A percentile compares a stretch with the other conserved stretches of the same genome.
Conservation (phyloP, 176 grass and related monocot species). For the Phoenix roebelenii region DNA sequence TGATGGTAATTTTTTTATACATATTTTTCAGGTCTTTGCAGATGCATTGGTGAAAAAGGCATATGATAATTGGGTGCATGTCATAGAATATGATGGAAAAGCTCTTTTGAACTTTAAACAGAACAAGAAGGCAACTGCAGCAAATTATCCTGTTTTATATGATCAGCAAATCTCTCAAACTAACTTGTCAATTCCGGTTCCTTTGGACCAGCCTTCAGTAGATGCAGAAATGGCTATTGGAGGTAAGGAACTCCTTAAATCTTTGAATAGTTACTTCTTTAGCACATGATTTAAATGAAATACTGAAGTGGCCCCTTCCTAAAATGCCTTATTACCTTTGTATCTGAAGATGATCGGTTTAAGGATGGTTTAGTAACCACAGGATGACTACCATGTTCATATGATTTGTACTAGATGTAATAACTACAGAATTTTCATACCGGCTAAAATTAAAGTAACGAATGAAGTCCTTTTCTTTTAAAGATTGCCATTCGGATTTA, state of each 20-base stretch:
- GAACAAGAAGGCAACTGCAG: slow-evolving; percentile 48
- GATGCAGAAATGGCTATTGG: neutral
- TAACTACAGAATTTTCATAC: too few species aligned
- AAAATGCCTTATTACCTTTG: too few species aligned
- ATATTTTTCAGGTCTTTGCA: slow-evolving; percentile 34
- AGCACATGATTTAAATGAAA: too few species aligned
- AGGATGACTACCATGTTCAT: too few species aligned
- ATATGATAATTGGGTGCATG: slow-evolving; percentile 72
- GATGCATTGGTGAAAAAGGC: slow-evolving; percentile 70
- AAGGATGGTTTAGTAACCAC: too few species aligned
- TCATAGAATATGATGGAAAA: slow-evolving; percentile 79
- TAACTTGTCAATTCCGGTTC: slow-evolving; percentile 23
- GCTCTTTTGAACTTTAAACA: slow-evolving; percentile 63
- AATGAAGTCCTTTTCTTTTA: too few species aligned
- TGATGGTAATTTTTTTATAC: neutral
- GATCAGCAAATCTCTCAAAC: slow-evolving; percentile 28
- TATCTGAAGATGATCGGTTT: too few species aligned
- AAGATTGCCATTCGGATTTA: too few species aligned
- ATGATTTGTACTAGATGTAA: too few species aligned
- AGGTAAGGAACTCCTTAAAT: slow-evolving; percentile 29
- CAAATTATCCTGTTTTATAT: slow-evolving; percentile 23
- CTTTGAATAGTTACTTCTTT: too few species aligned
- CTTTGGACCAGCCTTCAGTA: slow-evolving; percentile 24
- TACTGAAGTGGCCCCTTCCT: too few species aligned
- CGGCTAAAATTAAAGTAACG: too few species aligned